Evolutionary conservation across 2,329 filamentous ascomycete species (phyloP), one percentile per base, ranked within the genome.

Genomic region (Botrytis galanthina): DNA sequence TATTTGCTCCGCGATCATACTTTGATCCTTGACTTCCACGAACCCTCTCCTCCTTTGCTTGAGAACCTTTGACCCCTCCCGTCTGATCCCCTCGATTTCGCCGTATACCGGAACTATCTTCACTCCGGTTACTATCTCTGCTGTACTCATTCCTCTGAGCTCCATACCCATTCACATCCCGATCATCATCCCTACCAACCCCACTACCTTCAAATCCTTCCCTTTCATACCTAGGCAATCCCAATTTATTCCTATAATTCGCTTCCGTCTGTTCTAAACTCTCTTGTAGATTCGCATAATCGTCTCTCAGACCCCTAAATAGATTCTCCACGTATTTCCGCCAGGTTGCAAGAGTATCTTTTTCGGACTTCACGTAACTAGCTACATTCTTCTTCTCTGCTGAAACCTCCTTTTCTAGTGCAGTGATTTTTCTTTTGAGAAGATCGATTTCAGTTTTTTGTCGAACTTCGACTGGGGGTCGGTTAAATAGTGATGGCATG

Each of bases 361-460:
- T 67, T 51, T 48, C 44, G 10, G 32, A 48, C 32, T 67, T 67
- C 7, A 67, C 22, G 12, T 67, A 35, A 16, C 63, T 67, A 1
- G 44, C 63, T 37, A 67, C 29, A n/a, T 67, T 67, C 4, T 8
- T 67, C 48, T 67, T 67, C 22, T 67, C 63, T 4, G 63, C 22
- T 7, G 20, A 16, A 3, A 51, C 10, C 12, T 67, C 63, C 16
- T 48, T 51, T 20, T n/a, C 26, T 6, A 67, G 1, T 6, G 44
- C 44, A 12, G 48, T n/a, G 1, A 67, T 32, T 6, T 32, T 37
- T 4, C 32, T 16, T 20, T n/a, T n/a, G 35, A 51, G 63, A 6
- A 26, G 12, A 9, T 35, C 63, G 22, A 51, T 67, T 39, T 67
- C 29, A 16, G 35, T 67, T 26, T 37, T 37, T 39, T 51, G 62